These are phyloP conservation scores for Plectosphaerella sp. DNA, from an alignment of 2,329 filamentous ascomycete species.

Conservation along the genomic window DNA sequence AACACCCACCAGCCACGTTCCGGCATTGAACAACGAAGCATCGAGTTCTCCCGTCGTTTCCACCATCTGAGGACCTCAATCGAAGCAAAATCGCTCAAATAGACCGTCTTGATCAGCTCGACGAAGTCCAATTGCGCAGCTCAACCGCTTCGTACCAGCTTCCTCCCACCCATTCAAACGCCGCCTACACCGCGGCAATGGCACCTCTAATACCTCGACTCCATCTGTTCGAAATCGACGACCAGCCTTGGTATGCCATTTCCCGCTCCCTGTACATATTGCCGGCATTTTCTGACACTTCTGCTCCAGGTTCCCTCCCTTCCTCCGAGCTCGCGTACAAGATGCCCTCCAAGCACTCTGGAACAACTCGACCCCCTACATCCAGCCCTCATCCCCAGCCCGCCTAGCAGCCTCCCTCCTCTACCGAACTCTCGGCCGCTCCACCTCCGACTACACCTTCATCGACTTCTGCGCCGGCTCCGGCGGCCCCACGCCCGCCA, in stretches of 20 bases:
- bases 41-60: too few relatives aligned
- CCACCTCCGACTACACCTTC: slow-evolving; percentile 53
- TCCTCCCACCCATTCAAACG: neutral
- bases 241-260: slow-evolving; percentile 55
- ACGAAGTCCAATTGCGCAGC: too few relatives aligned
- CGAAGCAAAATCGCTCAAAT: too few relatives aligned
- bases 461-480: slow-evolving; percentile 75
- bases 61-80: too few relatives aligned
- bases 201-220: slow-evolving; percentile 50
- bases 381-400: slow-evolving; percentile 55
- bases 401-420: slow-evolving; percentile 56
- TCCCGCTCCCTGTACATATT: neutral
- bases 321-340: slow-evolving; percentile 61
- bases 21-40: too few relatives aligned
- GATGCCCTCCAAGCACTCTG: slow-evolving; percentile 60
- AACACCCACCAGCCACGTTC: too few relatives aligned
- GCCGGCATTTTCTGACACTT: slow-evolving; percentile 3
- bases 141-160: too few relatives aligned
- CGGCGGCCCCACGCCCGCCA: slow-evolving; percentile 64
- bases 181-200: slow-evolving; percentile 24
- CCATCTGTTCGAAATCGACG: slow-evolving; percentile 65
- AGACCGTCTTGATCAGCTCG: too few relatives aligned
- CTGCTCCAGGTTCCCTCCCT: slow-evolving; percentile 55
- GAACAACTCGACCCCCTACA: slow-evolving; percentile 52
- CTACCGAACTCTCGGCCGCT: slow-evolving; percentile 39